Percentiles rank a stretch among this genome's conserved stretches.
phyloP scores from a whole-genome alignment of 768 basidiomycete genomes.

The Boletus patriciae region DNA sequence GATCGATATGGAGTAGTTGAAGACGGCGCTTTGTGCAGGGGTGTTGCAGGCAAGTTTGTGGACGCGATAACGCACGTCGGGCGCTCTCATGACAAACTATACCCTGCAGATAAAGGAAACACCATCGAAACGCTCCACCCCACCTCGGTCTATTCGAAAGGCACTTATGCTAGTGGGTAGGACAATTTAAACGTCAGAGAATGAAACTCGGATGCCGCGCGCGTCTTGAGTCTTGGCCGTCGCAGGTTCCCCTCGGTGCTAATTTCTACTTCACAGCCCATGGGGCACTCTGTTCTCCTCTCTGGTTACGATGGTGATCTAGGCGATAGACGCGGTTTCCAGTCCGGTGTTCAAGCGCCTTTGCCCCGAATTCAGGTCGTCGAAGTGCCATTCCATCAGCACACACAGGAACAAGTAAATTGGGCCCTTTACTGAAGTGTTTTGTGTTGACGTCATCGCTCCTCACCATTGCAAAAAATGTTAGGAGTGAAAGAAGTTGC shows the following conservation, averaged over 20 bases:
- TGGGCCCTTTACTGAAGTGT: neutral
- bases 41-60: neutral
- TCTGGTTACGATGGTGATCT: neutral
- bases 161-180: neutral
- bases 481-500: neutral
- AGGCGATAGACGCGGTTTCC: neutral
- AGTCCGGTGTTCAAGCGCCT: neutral
- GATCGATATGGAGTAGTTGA: neutral
- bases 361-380: neutral
- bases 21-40: neutral
- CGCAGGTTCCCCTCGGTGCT: neutral
- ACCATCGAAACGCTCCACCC: neutral
- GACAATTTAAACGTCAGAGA: neutral
- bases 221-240: neutral
- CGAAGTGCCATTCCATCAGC: neutral
- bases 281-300: neutral
- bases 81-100: neutral
- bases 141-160: neutral
- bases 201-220: neutral
- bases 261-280: neutral
- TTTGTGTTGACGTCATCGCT: neutral
- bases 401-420: neutral
- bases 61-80: neutral
- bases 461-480: neutral
- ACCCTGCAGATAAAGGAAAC: neutral